Percentiles rank a stretch among this genome's conserved stretches.
These are phyloP conservation scores for Aegilops longissima DNA, from an alignment of 176 grass and related monocot species.

Conservation along the genomic window DNA sequence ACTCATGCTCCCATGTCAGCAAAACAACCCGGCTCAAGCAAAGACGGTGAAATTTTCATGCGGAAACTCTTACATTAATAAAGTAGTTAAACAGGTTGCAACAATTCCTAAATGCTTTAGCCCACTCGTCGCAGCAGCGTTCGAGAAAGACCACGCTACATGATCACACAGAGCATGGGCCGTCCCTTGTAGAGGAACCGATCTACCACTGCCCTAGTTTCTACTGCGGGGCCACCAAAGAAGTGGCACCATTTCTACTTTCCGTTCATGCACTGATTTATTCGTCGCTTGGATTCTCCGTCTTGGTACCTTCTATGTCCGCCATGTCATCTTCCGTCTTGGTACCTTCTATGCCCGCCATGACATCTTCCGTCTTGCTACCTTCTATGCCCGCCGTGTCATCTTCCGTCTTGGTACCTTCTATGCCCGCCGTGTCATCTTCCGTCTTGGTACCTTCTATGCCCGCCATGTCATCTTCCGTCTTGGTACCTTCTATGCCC, in stretches of 20 bases:
- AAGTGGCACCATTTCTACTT: not conserved
- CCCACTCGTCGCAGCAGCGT: not conserved
- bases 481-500: not conserved
- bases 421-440: not conserved
- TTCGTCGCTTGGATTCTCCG: not conserved
- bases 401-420: not conserved
- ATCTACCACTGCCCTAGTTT: slow-evolving; percentile 5
- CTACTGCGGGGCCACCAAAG: slow-evolving; percentile 16
- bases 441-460: not conserved
- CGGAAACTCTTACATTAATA: not conserved
- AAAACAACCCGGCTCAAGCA: not conserved
- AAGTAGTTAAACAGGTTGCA: not conserved
- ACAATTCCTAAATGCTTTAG: not conserved
- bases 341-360: not conserved
- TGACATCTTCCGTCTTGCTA: not conserved
- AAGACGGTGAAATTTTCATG: not conserved
- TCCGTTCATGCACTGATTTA: not conserved
- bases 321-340: not conserved
- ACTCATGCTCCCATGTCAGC: not conserved
- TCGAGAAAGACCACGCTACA: not conserved
- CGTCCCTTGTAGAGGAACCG: not conserved
- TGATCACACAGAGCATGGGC: slow-evolving; percentile 13
- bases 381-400: not conserved
- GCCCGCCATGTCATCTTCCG: not conserved
- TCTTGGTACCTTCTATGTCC: not conserved